These are phyloP conservation scores for Collybia sordida DNA, from an alignment of 768 basidiomycete genomes.

Conservation along the genomic window DNA sequence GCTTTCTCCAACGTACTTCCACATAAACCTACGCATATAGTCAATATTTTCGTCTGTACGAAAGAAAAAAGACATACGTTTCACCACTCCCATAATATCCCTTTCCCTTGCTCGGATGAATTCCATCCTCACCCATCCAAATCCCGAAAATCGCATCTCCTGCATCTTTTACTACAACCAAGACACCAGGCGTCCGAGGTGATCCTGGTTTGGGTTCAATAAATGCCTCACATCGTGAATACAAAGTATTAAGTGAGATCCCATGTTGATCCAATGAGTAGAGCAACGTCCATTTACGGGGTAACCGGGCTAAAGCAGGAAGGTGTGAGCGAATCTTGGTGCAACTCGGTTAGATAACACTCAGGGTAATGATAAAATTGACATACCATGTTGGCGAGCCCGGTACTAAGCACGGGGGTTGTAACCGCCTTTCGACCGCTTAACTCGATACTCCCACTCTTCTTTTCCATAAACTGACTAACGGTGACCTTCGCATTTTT, in stretches of 20 bases:
- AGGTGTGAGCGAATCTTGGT: conserved; percentile 67
- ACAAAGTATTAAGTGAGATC: conserved; percentile 88
- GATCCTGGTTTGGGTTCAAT: conserved; percentile 28
- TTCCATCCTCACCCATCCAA: conserved; percentile 80
- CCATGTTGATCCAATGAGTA: conserved; percentile 96
- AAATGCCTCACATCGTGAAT: conserved; percentile 55
- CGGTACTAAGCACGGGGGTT: conserved; percentile 44
- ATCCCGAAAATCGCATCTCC: conserved; percentile 73
- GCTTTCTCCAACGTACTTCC: conserved; percentile 53
- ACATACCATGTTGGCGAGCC: conserved; percentile 63
- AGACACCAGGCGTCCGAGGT: conserved; percentile 34
- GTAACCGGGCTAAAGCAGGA: conserved; percentile 71
- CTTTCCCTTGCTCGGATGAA: conserved; percentile 55
- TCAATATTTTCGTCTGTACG: neutral
- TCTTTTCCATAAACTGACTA: conserved; percentile 51
- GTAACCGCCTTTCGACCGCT: conserved; percentile 59
- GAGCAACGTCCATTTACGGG: conserved; percentile 71
- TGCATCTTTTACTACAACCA: conserved; percentile 69
- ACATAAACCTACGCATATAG: conserved; percentile 60
- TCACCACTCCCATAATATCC: conserved; percentile 89
- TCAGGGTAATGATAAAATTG: neutral
- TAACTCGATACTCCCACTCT: conserved; percentile 46
- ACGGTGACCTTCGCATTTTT: conserved; percentile 19
- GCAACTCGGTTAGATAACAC: neutral
- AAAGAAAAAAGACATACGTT: conserved; percentile 49